Base-by-base conservation (phyloP, 495 filamentous ascomycete species). In the Xylaria scruposa region DNA sequence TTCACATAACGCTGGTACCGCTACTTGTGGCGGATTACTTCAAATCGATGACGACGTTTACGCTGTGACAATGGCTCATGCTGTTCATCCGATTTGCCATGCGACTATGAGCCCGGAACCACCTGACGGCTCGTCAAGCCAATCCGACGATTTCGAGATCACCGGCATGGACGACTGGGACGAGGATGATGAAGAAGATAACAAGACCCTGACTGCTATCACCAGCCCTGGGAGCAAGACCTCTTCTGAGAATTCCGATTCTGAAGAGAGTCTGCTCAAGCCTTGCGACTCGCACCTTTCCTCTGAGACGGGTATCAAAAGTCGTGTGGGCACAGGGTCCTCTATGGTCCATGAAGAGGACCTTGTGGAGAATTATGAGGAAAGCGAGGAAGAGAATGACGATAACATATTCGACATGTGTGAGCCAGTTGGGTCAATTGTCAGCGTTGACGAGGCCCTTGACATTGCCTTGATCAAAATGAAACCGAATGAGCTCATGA, bases 111-210 rank as follows among this genome's bases (percentile, higher is more conserved):
- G 64, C n/a, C 33, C 5, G 1, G 26, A 67, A 31, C 19, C 47
- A 13, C 29, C 42, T 24, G 29, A 10, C 47, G 56, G 51, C 54
- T 69, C 54, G 21, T 60, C 67, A 46, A 61, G 67, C 29, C 29
- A 60, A 7, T 69, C 67, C 1, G 54, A 69, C 49, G 54, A 59
- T 47, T 69, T 69, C 33, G 67, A 69, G 44, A 69, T 69, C 24
- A 69, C 67, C 1, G 67, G 67, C 1, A 59, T 61, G 40, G 54
- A 47, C 6, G 67, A 61, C 13, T 69, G 67, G 67, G 67, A 69
- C 36, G 67, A 69, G 6, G 53, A 46, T 15, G 67, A 69, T n/a
- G n/a, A n/a, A 8, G 67, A 31, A 46, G 26, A 68, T 29, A 33
- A 10, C 31, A 49, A 24, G 24, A 69, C 67, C 10, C 33, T 69